Percentiles rank a stretch among this genome's conserved stretches.
Evolutionary conservation across 2,329 filamentous ascomycete species (phyloP).

Genomic region (Aspergillus aculeatus): DNA sequence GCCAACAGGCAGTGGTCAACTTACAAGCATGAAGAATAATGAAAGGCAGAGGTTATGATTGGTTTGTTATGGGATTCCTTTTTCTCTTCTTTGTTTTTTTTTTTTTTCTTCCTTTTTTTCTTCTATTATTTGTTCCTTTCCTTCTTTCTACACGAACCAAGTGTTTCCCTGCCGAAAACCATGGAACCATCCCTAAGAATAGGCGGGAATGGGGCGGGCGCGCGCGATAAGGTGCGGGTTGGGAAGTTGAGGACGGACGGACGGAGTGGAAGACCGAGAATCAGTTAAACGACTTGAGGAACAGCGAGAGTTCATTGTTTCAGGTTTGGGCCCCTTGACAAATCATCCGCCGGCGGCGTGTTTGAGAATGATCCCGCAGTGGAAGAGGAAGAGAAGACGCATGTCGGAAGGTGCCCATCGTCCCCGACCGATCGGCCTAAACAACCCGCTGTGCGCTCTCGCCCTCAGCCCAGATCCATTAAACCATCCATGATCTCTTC

Average conservation of each 20-base stretch:
- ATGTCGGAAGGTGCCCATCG: constrained; percentile 9
- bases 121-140: neutral
- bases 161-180: neutral
- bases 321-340: constrained; percentile 19
- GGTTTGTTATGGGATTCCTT: no score
- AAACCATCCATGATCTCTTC: neutral
- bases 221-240: neutral
- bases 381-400: no score
- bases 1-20: no score
- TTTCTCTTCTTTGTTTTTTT: no score
- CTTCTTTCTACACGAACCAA: neutral
- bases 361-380: constrained; percentile 11
- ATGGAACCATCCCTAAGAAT: constrained; percentile 11
- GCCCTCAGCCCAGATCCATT: constrained; percentile 3
- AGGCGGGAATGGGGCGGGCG: neutral
- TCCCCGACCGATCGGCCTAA: constrained; percentile 15
- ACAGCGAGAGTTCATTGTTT: constrained; percentile 21
- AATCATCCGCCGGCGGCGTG: constrained; percentile 18
- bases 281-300: neutral
- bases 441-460: neutral
- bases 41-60: no score
- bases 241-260: neutral
- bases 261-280: neutral
- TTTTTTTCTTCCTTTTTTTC: no score
- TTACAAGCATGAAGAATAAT: no score